Percentiles rank a stretch among this genome's conserved stretches.
These are phyloP conservation scores for Balakata baccata DNA, from an alignment of 345 rosid genomes.

Conservation along the genomic window DNA sequence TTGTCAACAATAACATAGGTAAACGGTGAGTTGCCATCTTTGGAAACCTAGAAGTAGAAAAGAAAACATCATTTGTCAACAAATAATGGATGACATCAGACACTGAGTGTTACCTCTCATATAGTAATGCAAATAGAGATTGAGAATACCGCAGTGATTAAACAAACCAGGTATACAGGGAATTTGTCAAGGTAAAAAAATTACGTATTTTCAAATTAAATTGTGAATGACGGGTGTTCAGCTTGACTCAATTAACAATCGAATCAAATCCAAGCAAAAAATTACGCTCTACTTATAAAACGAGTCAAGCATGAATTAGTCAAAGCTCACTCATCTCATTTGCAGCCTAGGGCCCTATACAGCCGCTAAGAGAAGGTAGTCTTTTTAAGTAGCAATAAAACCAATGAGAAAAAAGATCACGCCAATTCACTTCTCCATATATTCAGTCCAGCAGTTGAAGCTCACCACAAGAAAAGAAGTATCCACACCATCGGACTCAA, in stretches of 20 bases:
- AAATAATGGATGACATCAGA: conserved; percentile 10
- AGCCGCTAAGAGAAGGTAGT: not conserved
- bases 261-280: not conserved
- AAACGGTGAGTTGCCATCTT: conserved; percentile 78
- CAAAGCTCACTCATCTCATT: not conserved
- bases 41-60: conserved; percentile 64
- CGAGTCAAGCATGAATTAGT: not conserved
- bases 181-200: not conserved
- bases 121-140: not conserved
- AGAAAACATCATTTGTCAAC: conserved; percentile 7
- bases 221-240: not conserved
- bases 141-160: not conserved
- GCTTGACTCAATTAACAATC: not conserved
- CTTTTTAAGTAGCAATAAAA: not conserved
- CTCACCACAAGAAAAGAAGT: conserved; percentile 40
- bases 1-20: conserved; percentile 77
- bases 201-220: no score
- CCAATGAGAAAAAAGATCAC: not conserved
- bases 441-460: not conserved
- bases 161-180: not conserved
- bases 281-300: not conserved
- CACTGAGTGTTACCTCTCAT: not conserved
- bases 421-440: not conserved
- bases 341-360: not conserved
- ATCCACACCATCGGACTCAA: conserved; percentile 37